Base-by-base conservation (phyloP, 192 early-diverging fungal genomes). In the Thamnidium elegans region DNA sequence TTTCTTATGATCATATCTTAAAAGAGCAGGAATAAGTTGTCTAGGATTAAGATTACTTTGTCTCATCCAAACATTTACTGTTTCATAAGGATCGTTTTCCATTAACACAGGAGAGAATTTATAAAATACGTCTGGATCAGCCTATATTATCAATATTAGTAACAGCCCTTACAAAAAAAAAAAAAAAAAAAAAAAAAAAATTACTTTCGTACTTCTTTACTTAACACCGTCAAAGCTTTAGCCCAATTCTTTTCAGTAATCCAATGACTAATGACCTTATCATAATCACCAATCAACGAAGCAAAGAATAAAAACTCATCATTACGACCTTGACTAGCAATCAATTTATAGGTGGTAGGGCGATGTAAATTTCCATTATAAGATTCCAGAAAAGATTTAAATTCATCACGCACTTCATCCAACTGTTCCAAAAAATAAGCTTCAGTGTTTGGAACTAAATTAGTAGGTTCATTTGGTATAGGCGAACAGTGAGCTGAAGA, bases 41-140 rank as follows among this genome's bases (percentile, higher is more conserved):
- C 90, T 79, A 3, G 94, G 87, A 26, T 90, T 89, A 55, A 99
- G 70, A 45, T 90, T 83, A 4, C 92, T 79, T 67, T 92, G 88
- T 36, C 89, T 82, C 80, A 94, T 95, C 87, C 93, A 93, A 1
- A 87, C 77, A 58, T 90, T 86, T 9, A 99, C 93, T 30, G 92
- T 84, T 26, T 93, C 94, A 23, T 82, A 82, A 1, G 97, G 94
- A 48, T 84, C 81, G 50, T 90, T 80, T 65, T 91, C 88, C 86
- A 99, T 92, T 48, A 99, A 78, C 0, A 83, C 78, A 0, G 92
- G 86, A 0, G 94, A 89, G 75, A 89, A 95, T 68, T 90, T 89
- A 81, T 99, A 99, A 51, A 90, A 94, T 31, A 88, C 78, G 53
- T 92, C 92, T 17, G 90, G 75, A 1, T 85, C 85, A 43, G 80